Evolutionary conservation across 495 filamentous ascomycete genomes (phyloP), one percentile per base, ranked within the genome.

Genomic region (Cairneyella variabilis): DNA sequence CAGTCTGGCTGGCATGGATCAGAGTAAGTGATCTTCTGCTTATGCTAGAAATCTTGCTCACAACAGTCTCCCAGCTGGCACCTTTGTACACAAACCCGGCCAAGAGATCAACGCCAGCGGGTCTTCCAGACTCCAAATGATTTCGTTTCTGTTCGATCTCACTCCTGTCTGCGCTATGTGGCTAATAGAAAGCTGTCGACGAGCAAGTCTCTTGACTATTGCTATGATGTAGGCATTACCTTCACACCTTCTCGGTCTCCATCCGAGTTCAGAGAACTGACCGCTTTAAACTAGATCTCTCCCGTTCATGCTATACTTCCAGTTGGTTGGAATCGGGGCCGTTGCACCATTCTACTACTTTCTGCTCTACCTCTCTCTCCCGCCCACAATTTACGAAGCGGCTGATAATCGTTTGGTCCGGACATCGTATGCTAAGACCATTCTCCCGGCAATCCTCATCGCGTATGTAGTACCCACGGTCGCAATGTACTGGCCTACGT

Each of bases 311-410:
- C 27, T 70, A n/a, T 27, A 60, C 25, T 67, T 65, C 55, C 69
- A 73, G 51, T 48, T 57, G 12, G 48, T 59, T 18, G 66, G 68
- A n/a, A 62, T 66, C 16, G 69, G 57, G 21, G 32, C 65, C 3
- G 57, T 71, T 38, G 63, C 60, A n/a, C 71, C 71, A 16, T 42
- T 73, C 8, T 74, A 70, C 57, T 70, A 64, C 54, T 63, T 64
- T 26, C 48, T 64, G 21, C 61, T 66, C 28, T 67, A 62, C 43
- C 48, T 68, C 16, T 45, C 23, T n/a, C 53, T 59, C 20, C 62
- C 66, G 0, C 48, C 50, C 6, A 22, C 25, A 5, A 64, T 61
- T 30, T 66, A 62, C 40, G 22, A 51, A 4, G 56, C 55, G 16
- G 54, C 55, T 14, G 58, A 64, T 16, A 61, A 63, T 14, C 69